These are phyloP conservation scores for Piromyces finnis DNA, from an alignment of 192 early-diverging fungal species.

Conservation along the genomic window DNA sequence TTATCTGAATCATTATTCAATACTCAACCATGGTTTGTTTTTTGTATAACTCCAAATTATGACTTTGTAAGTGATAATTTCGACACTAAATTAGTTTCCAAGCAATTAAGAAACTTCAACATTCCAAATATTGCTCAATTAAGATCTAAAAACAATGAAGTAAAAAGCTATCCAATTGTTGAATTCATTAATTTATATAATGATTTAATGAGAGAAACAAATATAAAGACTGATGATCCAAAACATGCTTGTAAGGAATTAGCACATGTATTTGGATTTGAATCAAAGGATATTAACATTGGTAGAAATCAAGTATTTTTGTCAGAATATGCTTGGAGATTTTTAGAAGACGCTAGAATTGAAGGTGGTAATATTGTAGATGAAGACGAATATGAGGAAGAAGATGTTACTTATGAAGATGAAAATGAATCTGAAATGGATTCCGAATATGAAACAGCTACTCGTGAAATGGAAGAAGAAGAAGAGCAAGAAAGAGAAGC, in stretches of 20 bases:
- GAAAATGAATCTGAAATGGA: neutral
- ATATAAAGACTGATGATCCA: neutral
- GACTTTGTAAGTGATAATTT: neutral
- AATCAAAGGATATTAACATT: neutral
- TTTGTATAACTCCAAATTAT: conserved; percentile 22
- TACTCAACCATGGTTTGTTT: conserved; percentile 64
- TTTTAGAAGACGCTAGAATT: neutral
- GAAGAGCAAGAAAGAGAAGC: neutral
- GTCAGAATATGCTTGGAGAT: neutral
- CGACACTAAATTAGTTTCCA: neutral
- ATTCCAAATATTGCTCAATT: neutral
- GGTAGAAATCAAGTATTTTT: neutral
- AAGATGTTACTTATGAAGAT: neutral
- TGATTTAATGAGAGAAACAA: neutral
- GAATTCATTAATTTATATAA: neutral
- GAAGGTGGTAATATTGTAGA: neutral
- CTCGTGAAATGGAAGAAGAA: neutral
- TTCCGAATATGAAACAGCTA: neutral
- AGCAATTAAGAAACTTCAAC: neutral
- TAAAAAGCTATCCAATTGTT: neutral
- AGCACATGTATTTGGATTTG: neutral
- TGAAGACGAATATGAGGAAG: neutral
- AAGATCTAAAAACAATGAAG: neutral
- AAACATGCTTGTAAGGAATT: neutral
- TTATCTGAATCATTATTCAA: conserved; percentile 3